phyloP scores from a whole-genome alignment of 2,329 filamentous ascomycete genomes.

The Meredithiella fracta region DNA sequence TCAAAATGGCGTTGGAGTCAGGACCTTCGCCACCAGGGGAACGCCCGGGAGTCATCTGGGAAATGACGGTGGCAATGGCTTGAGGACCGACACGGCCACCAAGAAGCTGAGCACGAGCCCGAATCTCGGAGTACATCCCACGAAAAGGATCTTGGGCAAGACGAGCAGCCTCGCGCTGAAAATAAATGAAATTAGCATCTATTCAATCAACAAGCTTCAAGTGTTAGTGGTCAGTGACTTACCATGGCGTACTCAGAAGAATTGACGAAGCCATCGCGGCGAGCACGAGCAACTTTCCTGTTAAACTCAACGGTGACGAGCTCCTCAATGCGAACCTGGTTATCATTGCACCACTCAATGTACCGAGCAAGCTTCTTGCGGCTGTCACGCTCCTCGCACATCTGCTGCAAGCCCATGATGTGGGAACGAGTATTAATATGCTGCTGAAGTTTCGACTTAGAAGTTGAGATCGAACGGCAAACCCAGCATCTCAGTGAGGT shows the following conservation, averaged over 20 bases:
- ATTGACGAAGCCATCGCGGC: constrained; percentile 10
- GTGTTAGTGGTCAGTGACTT: not conserved
- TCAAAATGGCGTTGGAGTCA: not conserved
- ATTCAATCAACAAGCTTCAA: not conserved
- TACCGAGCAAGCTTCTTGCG: not conserved
- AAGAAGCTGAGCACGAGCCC: not conserved
- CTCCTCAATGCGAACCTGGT: constrained; percentile 3
- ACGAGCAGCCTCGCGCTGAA: constrained; percentile 9
- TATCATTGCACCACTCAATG: constrained; percentile 9
- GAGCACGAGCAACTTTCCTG: constrained; percentile 1
- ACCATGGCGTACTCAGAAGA: constrained; percentile 10
- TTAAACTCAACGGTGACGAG: not conserved
- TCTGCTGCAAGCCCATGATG: not conserved
- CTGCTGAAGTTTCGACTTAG: not conserved
- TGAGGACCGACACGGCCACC: not conserved
- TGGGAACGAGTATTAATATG: constrained; percentile 5
- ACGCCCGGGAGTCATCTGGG: not conserved
- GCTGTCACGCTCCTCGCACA: not conserved
- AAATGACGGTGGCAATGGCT: not conserved
- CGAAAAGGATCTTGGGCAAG: constrained; percentile 11
- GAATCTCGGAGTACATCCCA: constrained; percentile 9
- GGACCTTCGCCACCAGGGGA: not conserved
- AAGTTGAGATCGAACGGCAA: constrained; percentile 5
- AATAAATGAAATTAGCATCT: not conserved
- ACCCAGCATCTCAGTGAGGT: not conserved